Evolutionary conservation across 2,329 filamentous ascomycete genomes (phyloP), one percentile per base, ranked within the genome.

Genomic region (Colletotrichum orbiculare): DNA sequence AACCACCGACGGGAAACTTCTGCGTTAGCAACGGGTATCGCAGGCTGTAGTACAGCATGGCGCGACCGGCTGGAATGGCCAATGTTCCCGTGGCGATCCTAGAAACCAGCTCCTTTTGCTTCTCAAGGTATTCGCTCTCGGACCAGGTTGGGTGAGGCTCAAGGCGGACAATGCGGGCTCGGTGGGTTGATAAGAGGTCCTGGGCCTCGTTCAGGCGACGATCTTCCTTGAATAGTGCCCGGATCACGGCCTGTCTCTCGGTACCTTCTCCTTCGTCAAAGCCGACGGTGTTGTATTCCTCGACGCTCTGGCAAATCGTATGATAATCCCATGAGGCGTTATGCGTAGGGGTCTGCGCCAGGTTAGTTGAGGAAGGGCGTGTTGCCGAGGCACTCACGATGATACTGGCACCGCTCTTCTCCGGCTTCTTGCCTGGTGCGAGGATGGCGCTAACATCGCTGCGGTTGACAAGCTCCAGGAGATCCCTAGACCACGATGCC

Each of bases 21-120:
- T 99, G 96, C 0, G 96, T 99, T 54, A 98, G 83, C 13, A 99
- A 82, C 10, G 96, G 96, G 63, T 92, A 91, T 41, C 94, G 91
- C 59, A 95, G 89, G 70, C 93, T 92, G 77, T 93, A 99, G 74
- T 95, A 92, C 60, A 98, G 82, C 77, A 99, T 88, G 2, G 91
- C 94, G 67, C 94, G 89, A 2, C 96, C 96, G 6, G 93, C 87
- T 1, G 96, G 93, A 57, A 97, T 91, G 2, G 96, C 94, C 64
- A 98, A 84, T 12, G 95, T 98, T 64, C 96, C 89, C 49, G 91
- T 87, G 45, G 95, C 96, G 42, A 97, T 87, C 73, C 91, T 90
- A 65, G 96, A 92, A 63, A 96, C 94, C 38, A 97, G 83, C 67
- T 93, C 90, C 76, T 97, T 97, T 76, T 99, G 96, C 64, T 91